phyloP scores from a whole-genome alignment of 2,329 filamentous ascomycete genomes.

The Botrytis deweyae region DNA sequence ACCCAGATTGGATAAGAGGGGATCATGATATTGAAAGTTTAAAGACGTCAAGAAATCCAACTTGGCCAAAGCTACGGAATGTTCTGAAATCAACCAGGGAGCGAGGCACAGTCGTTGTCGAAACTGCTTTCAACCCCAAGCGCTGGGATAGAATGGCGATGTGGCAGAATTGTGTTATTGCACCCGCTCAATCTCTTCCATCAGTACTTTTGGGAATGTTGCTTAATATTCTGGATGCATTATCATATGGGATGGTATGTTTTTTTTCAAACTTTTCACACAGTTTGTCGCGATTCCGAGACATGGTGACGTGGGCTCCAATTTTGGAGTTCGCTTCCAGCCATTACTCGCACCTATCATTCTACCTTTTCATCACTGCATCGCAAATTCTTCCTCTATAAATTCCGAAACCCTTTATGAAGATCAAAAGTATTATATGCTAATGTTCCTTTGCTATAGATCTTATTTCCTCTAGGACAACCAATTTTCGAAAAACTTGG shows the following conservation, averaged over 20 bases:
- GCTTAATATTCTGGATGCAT: constrained; percentile 88
- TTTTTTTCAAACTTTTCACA: constrained; percentile 11
- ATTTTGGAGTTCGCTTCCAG: not conserved
- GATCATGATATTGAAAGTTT: constrained; percentile 39
- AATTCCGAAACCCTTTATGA: not conserved
- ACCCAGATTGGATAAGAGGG: constrained; percentile 37
- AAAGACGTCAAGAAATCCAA: constrained; percentile 24
- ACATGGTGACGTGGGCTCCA: not conserved
- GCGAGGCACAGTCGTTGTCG: constrained; percentile 29
- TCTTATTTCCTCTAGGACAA: constrained; percentile 87
- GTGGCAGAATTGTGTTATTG: constrained; percentile 61
- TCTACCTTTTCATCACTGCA: not conserved
- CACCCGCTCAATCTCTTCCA: constrained; percentile 71
- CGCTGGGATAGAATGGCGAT: constrained; percentile 69
- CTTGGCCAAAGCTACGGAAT: constrained; percentile 37
- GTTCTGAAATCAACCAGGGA: constrained; percentile 30
- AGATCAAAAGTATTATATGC: constrained; percentile 49
- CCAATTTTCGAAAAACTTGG: constrained; percentile 83
- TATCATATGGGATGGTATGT: constrained; percentile 73
- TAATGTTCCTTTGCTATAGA: constrained; percentile 50
- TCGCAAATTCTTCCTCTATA: not conserved
- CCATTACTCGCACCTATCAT: not conserved
- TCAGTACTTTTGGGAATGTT: constrained; percentile 85
- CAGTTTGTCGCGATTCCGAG: not conserved
- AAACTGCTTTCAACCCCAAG: constrained; percentile 57